Evolutionary conservation across 768 basidiomycete species (phyloP).

Genomic region (Tylopilus plumbeoviolaceoides): DNA sequence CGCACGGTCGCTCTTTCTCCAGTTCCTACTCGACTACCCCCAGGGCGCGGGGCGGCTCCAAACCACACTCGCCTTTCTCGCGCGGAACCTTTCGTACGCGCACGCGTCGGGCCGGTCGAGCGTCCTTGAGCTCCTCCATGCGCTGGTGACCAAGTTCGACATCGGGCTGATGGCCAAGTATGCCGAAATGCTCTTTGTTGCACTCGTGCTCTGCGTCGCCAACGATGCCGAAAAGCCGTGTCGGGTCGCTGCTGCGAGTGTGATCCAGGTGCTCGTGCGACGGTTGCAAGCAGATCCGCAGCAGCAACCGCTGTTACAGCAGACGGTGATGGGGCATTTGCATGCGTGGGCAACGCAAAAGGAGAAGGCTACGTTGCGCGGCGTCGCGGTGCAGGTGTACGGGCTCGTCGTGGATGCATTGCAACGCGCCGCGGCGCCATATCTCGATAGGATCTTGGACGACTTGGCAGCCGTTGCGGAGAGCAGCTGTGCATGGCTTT

Average conservation of each 20-base stretch:
- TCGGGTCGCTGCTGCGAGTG: slow-evolving; percentile 79
- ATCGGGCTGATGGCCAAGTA: slow-evolving; percentile 69
- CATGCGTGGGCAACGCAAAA: slow-evolving; percentile 74
- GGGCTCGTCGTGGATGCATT: slow-evolving; percentile 75
- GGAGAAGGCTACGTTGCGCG: slow-evolving; percentile 55
- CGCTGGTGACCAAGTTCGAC: slow-evolving; percentile 83
- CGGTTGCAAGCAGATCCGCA: slow-evolving; percentile 61
- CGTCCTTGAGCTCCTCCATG: slow-evolving; percentile 90
- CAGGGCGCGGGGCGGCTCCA: slow-evolving; percentile 90
- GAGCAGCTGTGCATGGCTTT: slow-evolving; percentile 4
- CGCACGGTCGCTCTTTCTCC: slow-evolving; percentile 82
- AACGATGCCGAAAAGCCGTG: slow-evolving; percentile 93
- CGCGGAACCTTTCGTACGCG: slow-evolving; percentile 86
- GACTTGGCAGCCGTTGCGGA: slow-evolving; percentile 43
- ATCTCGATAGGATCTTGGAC: slow-evolving; percentile 47
- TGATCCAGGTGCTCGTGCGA: slow-evolving; percentile 73
- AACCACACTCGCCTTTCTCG: slow-evolving; percentile 86
- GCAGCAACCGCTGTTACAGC: slow-evolving; percentile 47
- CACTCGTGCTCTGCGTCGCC: slow-evolving; percentile 87
- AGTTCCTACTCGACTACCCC: slow-evolving; percentile 96
- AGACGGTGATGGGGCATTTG: slow-evolving; percentile 61
- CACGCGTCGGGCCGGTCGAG: slow-evolving; percentile 89
- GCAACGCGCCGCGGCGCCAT: slow-evolving; percentile 42
- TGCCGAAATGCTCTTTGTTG: slow-evolving; percentile 84
- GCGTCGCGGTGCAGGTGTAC: slow-evolving; percentile 79